A percentile compares a stretch with the other conserved stretches of the same genome.
These are phyloP conservation scores for Cytospora piceae DNA, from an alignment of 2,329 filamentous ascomycete genomes.

Conservation along the genomic window DNA sequence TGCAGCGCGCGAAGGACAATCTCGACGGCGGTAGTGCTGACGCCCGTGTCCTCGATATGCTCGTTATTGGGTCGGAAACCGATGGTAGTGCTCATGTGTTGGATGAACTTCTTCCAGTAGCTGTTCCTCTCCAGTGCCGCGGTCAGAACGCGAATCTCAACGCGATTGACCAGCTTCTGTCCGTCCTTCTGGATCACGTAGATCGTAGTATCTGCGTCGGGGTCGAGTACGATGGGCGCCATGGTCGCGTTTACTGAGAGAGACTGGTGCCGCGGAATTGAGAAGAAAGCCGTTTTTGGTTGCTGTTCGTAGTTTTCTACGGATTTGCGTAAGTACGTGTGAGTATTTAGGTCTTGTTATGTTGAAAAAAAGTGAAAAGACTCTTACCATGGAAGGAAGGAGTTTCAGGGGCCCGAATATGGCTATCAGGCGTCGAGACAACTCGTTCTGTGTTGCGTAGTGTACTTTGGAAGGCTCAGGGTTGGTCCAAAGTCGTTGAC, in stretches of 20 bases:
- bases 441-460: no score
- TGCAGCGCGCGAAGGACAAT: constrained; percentile 4
- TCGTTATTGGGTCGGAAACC: neutral
- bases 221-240: neutral
- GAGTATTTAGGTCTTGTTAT: no score
- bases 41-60: constrained; percentile 2
- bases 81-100: neutral
- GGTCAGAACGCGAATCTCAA: neutral
- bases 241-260: neutral
- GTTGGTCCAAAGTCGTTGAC: no score
- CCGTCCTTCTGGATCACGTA: neutral
- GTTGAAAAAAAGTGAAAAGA: no score
- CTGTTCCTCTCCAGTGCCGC: neutral
- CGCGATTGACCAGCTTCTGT: neutral
- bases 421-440: no score
- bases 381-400: no score
- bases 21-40: neutral
- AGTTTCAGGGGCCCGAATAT: no score
- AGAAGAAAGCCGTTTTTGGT: neutral
- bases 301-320: neutral
- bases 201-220: neutral
- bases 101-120: neutral
- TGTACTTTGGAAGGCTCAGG: no score
- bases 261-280: no score
- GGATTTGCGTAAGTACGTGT: neutral